Evolutionary conservation across 192 early-diverging fungal species (phyloP), one percentile per base, ranked within the genome.

Genomic region (Geosiphon pyriformis): DNA sequence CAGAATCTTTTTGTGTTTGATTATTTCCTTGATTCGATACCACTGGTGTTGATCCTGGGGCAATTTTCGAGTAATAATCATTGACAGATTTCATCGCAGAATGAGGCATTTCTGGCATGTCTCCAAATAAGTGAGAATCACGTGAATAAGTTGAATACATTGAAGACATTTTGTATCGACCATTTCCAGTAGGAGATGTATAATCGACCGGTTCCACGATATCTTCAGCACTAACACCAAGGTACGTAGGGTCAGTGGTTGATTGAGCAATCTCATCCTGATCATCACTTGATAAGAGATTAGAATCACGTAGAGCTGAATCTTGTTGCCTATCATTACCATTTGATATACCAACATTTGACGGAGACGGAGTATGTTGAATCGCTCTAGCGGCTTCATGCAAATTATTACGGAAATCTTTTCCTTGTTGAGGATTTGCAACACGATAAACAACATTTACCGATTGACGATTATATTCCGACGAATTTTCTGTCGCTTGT

Each of bases 151-250:
- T 54, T 20, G 52, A 54, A 20, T 54, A 54, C 26, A 54, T 54
- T 26, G 52, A 54, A 7, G 52, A n/a, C 52, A 54, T 54, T 54
- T 54, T 54, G 52, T 54, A 54, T 54, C 52, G 18, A 54, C 52
- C 52, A 42, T 42, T 42, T 10, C 37, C 37, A 42, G 37, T 42
- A 10, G 37, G 37, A 10, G 37, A 42, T 42, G 37, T 42, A 42
- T 42, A 42, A 42, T 42, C 37, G 15, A 42, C 37, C 37, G 37
- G 37, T 42, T 42, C 37, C 15, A 42, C 37, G 6, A 42, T 10
- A 6, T 6, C 37, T 10, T 42, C 37, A 42, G 37, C 37, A 6
- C 37, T 15, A 42, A 42, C 37, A 42, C 37, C 37, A 6, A 42
- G 15, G 15, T 42, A 42, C 37, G 15, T 10, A 6, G 37, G 15